Base-by-base conservation (phyloP, 352 stramenopile genomes). In the Globisporangium perplexum region DNA sequence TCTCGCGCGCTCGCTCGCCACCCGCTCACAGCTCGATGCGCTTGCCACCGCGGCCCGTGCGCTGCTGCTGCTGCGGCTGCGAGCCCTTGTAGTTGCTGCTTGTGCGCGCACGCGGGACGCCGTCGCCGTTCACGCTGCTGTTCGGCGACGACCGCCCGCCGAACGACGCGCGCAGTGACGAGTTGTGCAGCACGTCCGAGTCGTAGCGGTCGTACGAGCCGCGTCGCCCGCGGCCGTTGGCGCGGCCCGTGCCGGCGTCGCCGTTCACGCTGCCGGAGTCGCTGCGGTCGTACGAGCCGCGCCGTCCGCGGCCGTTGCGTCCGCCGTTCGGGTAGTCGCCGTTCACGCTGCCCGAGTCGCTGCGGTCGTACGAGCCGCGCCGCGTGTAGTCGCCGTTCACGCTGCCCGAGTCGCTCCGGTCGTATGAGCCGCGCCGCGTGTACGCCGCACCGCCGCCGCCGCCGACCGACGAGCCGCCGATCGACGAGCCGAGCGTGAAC, bases 121-220 rank as follows among this genome's bases (percentile, higher is more conserved):
- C 61, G 22, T 61, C 61, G 45, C 49, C 49, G 43, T 71, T 69
- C 23, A 53, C 53, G 20, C 53, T 59, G 44, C 33, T 53, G 45
- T 52, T 59, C 2, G 53, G 53, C n/a, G 53, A 59, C 45, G 53
- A 53, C 22, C 20, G 11, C 38, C 48, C 55, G 30, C 47, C 48
- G 31, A 73, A 68, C 23, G 66, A 71, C n/a, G 33, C 41, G 7
- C 66, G 66, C 53, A 71, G 45, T 23, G 66, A 69, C 38, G 66
- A 74, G 53, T 50, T 69, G 24, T 62, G 62, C 48, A 61, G 42
- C 41, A 63, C 39, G 33, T 74, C 69, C 36, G 70, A 64, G 45
- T 81, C 71, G 15, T 59, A 60, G 23, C 63, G 80, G 55, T 90
- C 79, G 57, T 83, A 80, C 22, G 79, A 90, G 1, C 74, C 71